phyloP scores from a whole-genome alignment of 805 yeast species.

The Nakazawaea wickerhamii region DNA sequence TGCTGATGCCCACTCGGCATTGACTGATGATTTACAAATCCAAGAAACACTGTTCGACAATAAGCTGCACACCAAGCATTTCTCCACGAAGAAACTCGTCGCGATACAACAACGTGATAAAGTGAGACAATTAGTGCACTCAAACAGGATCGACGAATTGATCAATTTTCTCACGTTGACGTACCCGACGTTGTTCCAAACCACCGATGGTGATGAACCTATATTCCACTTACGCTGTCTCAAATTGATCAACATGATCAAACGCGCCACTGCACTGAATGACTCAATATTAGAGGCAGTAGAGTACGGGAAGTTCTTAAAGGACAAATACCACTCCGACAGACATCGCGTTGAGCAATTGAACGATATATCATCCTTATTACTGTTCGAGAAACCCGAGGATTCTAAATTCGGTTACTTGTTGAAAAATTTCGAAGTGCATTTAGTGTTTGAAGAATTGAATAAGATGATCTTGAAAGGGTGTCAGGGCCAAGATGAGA shows the following conservation, averaged over 20 bases:
- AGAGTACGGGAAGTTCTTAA: constrained; percentile 33
- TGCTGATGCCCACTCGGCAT: constrained; percentile 46
- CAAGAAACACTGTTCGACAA: constrained; percentile 21
- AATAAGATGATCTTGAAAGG: constrained; percentile 34
- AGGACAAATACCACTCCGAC: constrained; percentile 26
- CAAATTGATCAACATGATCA: constrained; percentile 37
- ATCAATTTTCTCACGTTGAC: constrained; percentile 30
- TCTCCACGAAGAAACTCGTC: no score
- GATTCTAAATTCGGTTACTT: constrained; percentile 30
- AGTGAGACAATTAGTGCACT: constrained; percentile 34
- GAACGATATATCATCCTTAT: constrained; percentile 41
- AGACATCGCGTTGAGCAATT: constrained; percentile 31
- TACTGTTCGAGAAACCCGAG: constrained; percentile 48
- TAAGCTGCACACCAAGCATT: no score
- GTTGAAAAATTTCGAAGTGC: constrained; percentile 30
- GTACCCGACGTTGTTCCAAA: constrained; percentile 33
- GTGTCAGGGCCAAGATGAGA: constrained; percentile 33
- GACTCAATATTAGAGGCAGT: constrained; percentile 29
- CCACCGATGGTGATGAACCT: constrained; percentile 20
- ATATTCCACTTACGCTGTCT: constrained; percentile 38
- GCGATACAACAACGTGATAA: constrained; percentile 32
- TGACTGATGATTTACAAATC: constrained; percentile 38
- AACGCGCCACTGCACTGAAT: constrained; percentile 15
- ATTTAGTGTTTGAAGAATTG: constrained; percentile 35
- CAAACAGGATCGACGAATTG: constrained; percentile 41